Conservation (phyloP, 2,329 filamentous ascomycete species). For the Aspergillus hiratsukae region DNA sequence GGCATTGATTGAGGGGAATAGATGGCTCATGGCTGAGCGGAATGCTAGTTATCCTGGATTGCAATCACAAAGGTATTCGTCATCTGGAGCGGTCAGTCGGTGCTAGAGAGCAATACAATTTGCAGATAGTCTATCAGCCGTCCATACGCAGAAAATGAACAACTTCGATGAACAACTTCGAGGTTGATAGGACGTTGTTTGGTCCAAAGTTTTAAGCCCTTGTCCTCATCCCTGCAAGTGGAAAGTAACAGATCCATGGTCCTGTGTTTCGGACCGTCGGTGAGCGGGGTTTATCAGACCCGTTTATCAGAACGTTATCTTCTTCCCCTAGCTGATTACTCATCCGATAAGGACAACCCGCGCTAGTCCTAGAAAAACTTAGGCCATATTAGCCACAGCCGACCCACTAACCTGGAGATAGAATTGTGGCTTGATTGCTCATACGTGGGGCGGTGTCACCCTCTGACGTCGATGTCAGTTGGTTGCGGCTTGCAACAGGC, state of each 20-base stretch:
- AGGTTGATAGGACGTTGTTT: not conserved
- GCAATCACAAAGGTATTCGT: not conserved
- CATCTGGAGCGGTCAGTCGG: not conserved
- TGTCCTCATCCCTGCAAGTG: not conserved
- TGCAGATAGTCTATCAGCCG: not conserved
- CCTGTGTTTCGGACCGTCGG: conserved; percentile 6
- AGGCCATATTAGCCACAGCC: not conserved
- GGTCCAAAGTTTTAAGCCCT: not conserved
- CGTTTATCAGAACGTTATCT: not conserved
- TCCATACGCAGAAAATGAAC: not conserved
- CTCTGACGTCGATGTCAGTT: conserved; percentile 9
- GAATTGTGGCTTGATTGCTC: not conserved
- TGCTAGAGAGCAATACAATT: not conserved
- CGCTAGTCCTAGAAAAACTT: not conserved
- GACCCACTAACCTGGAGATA: not conserved
- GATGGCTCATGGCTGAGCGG: not conserved
- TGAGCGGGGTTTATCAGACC: not conserved
- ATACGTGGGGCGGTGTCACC: conserved; percentile 2
- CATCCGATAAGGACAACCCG: not conserved
- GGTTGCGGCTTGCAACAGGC: not conserved
- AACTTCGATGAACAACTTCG: not conserved
- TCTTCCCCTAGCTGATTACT: not conserved
- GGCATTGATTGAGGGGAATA: not conserved
- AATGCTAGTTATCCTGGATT: not conserved
- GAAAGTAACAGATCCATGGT: conserved; percentile 5